Evolutionary conservation across 371 early-diverging fungal species (phyloP).

Genomic region (Capniomyces stellatus): DNA sequence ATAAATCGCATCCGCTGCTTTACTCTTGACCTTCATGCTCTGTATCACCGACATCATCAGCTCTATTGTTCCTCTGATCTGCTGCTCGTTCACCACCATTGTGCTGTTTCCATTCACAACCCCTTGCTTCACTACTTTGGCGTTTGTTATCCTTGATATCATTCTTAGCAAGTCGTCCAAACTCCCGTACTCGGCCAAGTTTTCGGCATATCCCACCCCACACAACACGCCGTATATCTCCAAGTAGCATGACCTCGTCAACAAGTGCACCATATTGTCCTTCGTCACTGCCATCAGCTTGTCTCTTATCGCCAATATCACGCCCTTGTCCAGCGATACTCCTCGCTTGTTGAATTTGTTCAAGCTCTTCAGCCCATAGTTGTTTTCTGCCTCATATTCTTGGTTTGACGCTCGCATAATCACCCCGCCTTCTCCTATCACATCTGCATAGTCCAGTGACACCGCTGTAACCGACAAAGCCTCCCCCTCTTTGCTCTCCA

Average conservation of each 20-base stretch:
- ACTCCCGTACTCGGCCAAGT: neutral
- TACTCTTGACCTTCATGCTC: neutral
- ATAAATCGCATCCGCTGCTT: neutral
- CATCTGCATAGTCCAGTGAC: neutral
- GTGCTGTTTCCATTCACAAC: neutral
- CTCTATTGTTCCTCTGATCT: neutral
- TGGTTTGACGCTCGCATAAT: too few relatives aligned
- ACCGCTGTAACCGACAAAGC: neutral
- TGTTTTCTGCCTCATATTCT: too few relatives aligned
- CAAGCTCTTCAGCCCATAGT: too few relatives aligned
- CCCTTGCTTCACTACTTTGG: neutral
- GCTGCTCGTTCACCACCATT: neutral
- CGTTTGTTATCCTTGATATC: neutral
- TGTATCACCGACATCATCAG: neutral
- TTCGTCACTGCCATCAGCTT: neutral
- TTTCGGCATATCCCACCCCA: neutral
- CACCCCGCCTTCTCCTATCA: neutral
- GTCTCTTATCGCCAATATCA: slow-evolving; percentile 23
- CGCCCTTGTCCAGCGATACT: slow-evolving; percentile 53
- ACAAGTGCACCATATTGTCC: neutral
- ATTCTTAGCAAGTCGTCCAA: neutral
- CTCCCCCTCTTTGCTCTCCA: too few relatives aligned
- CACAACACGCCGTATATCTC: neutral
- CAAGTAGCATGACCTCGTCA: neutral
- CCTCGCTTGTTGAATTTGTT: too few relatives aligned